Conservation (phyloP, 257 asterid species). For the Gynochthodes officinalis region DNA sequence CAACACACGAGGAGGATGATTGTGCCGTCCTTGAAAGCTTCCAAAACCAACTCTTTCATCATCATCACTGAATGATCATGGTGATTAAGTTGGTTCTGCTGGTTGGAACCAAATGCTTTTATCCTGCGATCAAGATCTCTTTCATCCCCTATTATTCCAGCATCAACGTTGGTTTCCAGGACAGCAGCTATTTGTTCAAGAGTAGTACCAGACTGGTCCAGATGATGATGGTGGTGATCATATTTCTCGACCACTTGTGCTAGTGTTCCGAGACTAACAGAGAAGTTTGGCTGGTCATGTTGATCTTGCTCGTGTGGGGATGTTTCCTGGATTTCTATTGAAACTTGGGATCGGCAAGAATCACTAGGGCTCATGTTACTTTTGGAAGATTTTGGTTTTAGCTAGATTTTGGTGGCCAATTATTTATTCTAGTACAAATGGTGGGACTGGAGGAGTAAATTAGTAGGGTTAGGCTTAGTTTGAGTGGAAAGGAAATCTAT, state of each 20-base stretch:
- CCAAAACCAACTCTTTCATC: constrained; percentile 10
- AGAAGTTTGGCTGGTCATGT: too few species aligned
- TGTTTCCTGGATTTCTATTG: not conserved
- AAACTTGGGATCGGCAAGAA: not conserved
- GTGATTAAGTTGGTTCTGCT: not conserved
- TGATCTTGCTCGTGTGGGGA: not conserved
- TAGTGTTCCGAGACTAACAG: too few species aligned
- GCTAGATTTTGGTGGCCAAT: not conserved
- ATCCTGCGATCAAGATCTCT: constrained; percentile 30
- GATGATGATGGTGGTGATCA: too few species aligned
- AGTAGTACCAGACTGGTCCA: too few species aligned
- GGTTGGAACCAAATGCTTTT: constrained; percentile 29
- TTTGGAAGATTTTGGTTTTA: not conserved
- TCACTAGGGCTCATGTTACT: not conserved
- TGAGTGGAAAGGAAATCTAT: not conserved
- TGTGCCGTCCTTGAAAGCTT: constrained; percentile 30
- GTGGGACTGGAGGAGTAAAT: not conserved
- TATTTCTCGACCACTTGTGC: too few species aligned
- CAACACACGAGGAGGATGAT: constrained; percentile 38
- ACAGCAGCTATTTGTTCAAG: too few species aligned
- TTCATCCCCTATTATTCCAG: too few species aligned
- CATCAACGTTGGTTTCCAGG: too few species aligned
- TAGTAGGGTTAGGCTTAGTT: not conserved
- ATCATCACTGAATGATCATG: not conserved
- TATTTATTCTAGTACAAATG: not conserved